Evolutionary conservation across 2,329 filamentous ascomycete species (phyloP).

Genomic region (Pestalotiopsis sp.): DNA sequence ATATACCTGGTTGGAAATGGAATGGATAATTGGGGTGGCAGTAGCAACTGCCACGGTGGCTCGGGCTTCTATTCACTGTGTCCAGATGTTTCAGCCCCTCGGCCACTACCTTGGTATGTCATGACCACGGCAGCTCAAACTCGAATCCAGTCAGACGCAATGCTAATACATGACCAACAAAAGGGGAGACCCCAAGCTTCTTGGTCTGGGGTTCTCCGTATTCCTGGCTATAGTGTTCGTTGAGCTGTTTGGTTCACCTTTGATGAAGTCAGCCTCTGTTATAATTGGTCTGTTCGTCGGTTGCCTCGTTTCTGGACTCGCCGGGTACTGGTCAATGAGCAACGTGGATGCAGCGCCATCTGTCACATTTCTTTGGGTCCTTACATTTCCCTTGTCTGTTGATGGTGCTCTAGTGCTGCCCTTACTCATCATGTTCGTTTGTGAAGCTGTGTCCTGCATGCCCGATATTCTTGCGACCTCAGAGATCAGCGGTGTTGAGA

Average conservation of each 20-base stretch:
- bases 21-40: constrained; percentile 71
- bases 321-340: constrained; percentile 64
- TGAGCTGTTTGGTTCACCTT: constrained; percentile 69
- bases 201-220: constrained; percentile 68
- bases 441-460: constrained; percentile 65
- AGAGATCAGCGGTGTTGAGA: constrained; percentile 44
- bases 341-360: constrained; percentile 63
- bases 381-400: constrained; percentile 66
- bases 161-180: too few relatives aligned
- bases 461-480: constrained; percentile 65
- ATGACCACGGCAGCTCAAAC: too few relatives aligned
- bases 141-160: too few relatives aligned
- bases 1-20: constrained; percentile 64
- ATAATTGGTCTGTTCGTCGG: constrained; percentile 66
- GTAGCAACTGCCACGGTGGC: constrained; percentile 53
- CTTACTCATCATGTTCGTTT: constrained; percentile 65
- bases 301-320: constrained; percentile 68
- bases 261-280: constrained; percentile 71
- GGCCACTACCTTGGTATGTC: constrained; percentile 54
- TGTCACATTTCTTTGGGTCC: constrained; percentile 71
- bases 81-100: constrained; percentile 59
- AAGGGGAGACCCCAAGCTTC: constrained; percentile 60
- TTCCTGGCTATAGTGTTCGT: constrained; percentile 70
- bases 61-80: constrained; percentile 57
- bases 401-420: constrained; percentile 70